A percentile compares a stretch with the other conserved stretches of the same genome.
These are phyloP conservation scores for Cardamine resedifolia DNA, from an alignment of 345 rosid genomes.

Conservation along the genomic window DNA sequence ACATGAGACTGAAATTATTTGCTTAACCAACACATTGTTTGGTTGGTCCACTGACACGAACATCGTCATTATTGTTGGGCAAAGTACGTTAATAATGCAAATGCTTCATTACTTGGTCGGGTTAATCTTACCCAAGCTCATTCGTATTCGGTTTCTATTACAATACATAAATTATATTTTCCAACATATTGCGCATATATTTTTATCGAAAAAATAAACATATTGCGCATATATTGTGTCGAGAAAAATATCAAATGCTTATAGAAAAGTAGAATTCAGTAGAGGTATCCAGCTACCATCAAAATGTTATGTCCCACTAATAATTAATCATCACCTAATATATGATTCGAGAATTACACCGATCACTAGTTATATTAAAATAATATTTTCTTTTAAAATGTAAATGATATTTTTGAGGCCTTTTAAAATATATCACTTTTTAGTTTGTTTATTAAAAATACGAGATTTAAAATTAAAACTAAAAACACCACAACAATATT, in stretches of 20 bases:
- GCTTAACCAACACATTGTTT: slow-evolving; percentile 33
- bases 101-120: slow-evolving; percentile 25
- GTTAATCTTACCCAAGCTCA: background rate
- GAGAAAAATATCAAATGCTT: background rate
- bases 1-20: slow-evolving; percentile 30
- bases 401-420: background rate
- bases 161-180: background rate
- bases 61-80: slow-evolving; percentile 29
- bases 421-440: background rate
- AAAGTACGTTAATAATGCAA: slow-evolving; percentile 27
- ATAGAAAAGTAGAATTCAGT: background rate
- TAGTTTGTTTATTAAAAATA: too few species aligned
- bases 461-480: background rate
- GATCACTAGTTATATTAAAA: background rate
- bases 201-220: too few species aligned
- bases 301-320: slow-evolving; percentile 6
- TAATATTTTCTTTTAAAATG: background rate
- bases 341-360: background rate
- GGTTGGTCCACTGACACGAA: slow-evolving; percentile 34
- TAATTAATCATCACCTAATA: background rate
- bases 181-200: background rate
- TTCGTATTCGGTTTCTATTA: slow-evolving; percentile 12
- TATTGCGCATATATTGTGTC: background rate
- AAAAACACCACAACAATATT: background rate
- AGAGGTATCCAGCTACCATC: slow-evolving; percentile 17